Evolutionary conservation across 139 green algal genomes (phyloP).

Genomic region (Tetradesmus obliquus): DNA sequence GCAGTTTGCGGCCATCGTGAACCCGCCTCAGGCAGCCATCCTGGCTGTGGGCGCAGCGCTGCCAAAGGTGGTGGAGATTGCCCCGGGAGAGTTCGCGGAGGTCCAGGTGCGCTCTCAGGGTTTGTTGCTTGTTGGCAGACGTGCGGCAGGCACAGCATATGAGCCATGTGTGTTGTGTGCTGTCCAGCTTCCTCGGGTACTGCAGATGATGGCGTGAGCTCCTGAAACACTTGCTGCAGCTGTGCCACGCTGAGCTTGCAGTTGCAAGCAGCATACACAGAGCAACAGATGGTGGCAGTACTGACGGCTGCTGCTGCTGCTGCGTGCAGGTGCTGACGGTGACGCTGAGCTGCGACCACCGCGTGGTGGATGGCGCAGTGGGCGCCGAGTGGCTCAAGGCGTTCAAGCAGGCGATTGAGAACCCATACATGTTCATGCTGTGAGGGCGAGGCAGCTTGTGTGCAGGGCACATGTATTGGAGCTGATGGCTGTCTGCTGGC

Average conservation of each 20-base stretch:
- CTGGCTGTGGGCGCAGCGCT: constrained; percentile 50
- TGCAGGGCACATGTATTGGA: not conserved
- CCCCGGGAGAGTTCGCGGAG: constrained; percentile 46
- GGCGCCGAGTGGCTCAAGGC: constrained; percentile 95
- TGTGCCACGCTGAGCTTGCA: not conserved
- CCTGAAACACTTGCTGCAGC: too few relatives aligned
- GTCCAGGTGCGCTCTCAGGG: not conserved
- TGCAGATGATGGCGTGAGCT: not conserved
- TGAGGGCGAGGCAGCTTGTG: constrained; percentile 52
- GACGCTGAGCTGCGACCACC: constrained; percentile 97
- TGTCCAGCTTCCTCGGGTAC: too few relatives aligned
- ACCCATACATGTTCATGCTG: constrained; percentile 92
- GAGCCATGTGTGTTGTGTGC: not conserved
- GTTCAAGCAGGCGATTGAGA: constrained; percentile 95
- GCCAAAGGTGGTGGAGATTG: constrained; percentile 46
- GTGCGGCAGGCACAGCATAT: too few relatives aligned
- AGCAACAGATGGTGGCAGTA: not conserved
- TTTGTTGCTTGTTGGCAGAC: too few relatives aligned
- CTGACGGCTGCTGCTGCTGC: not conserved
- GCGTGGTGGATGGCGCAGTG: constrained; percentile 97
- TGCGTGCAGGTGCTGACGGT: constrained; percentile 67
- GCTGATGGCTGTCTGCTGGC: too few relatives aligned
- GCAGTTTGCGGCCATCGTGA: constrained; percentile 97
- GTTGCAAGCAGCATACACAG: not conserved
- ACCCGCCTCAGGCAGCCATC: constrained; percentile 87